Evolutionary conservation across 2,329 filamentous ascomycete genomes (phyloP), one percentile per base, ranked within the genome.

Genomic region (Scytalidium lignicola): DNA sequence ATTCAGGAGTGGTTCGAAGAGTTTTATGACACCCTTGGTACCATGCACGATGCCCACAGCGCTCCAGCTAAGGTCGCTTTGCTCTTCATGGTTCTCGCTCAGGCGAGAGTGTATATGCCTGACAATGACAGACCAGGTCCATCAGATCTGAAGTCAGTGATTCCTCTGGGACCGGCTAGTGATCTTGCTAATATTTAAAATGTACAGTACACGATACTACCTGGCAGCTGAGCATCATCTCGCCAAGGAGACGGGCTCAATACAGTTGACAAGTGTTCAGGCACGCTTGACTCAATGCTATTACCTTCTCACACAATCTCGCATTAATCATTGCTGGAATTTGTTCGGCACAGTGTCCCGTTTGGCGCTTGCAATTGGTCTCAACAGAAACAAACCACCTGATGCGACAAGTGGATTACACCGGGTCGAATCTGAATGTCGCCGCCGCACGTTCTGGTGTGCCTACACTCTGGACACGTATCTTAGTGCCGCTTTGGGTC

Each of bases 401-500:
- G 48, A 62, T 17, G 53, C 57, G 8, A 48, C 54, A 2, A 52
- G 55, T 5, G 58, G 54, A 9, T 49, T 57, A 6, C 68, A 73
- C 51, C 65, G 68, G 26, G 60, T 72, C 17, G 65, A 70, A 29
- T 58, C 66, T 5, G 75, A 80, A 53, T 73, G 74, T 41, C 70
- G 76, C 3, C 75, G 74, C 52, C 67, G 78, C n/a, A 70, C 80
- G 0, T 85, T 86, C 46, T 86, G 82, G 83, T 79, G 77, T 26
- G 77, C 79, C 0, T 86, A 85, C 57, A 78, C 74, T 13, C 65
- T 86, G 3, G 81, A 86, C 58, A 81, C 78, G 45, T 85, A 86
- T 52, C 70, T 86, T 12, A 81, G 80, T 48, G 76, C 79, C 18
- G 76, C 80, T 44, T 71, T 85, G 9, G 82, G 82, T 1, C 70